Evolutionary conservation across 1,139 yeast species (phyloP), one percentile per base, ranked within the genome.

Genomic region (Zygoascus meyerae): DNA sequence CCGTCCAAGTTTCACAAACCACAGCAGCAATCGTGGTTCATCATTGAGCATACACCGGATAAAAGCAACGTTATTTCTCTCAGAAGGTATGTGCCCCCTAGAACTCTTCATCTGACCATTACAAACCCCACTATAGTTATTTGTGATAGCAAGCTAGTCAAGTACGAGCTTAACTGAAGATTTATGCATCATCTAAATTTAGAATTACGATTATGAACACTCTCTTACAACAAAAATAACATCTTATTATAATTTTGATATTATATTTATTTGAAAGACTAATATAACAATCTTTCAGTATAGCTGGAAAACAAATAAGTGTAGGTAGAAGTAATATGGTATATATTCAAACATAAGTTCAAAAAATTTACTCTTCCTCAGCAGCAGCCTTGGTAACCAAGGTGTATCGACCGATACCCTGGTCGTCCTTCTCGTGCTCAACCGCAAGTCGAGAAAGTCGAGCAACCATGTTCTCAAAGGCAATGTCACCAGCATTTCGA

Each of bases 21-120:
- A 1, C 99, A 94, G 66, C 83, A 90, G 58, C 98, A 92, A 63
- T 80, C 95, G 0, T 94, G 98, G 98, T 86, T 92, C 64, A 75
- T 83, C 8, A 76, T 90, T 44, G 66, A 83, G 7, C 75, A 79
- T 55, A 76, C 79, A 14, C 54, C 48, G 8, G 65, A 57, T 16
- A 17, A 28, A 18, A 15, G 36, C 28, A 17, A 6, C 12, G 34
- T 42, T 9, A 31, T 42, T 5, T 29, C 41, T 2, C 26, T 42
- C n/a, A 42, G 26, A 17, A 15, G 45, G 9, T 42, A 34, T 14
- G 45, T 42, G 9, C 45, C 45, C 10, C 40, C 39, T 8, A 35
- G 44, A 43, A 2, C 31, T 54, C 12, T 21, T 18, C 12, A 34
- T 16, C 10, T 34, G 17, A 33, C 42, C 17, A 34, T 46, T 15